Evolutionary conservation across 1,139 yeast species (phyloP), one percentile per base, ranked within the genome.

Genomic region (Candida neerlandica): DNA sequence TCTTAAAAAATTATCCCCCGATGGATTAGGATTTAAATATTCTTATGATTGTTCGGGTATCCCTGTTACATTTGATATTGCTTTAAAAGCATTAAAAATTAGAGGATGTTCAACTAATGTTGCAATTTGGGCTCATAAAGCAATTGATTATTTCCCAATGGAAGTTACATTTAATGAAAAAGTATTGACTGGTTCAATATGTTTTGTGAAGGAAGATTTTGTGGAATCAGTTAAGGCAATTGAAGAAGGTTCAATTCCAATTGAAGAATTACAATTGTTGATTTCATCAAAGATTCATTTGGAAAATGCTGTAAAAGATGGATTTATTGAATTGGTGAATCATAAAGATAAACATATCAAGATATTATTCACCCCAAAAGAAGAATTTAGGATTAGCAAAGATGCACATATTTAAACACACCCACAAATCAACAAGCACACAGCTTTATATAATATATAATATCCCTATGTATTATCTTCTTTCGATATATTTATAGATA

Each of bases 21-120:
- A 66, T 50, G 77, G 78, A 12, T 74, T 71, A 53, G 89, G 89
- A 1, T 84, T 79, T 57, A 77, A 80, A 49, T 77, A 75, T 41
- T 68, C 84, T 0, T 84, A 75, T 62, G 89, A 85, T 63, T 82
- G 87, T 62, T 80, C 86, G 0, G 89, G 89, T 29, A 65, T 80
- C 23, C 81, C 78, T 43, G 73, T 71, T 2, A 83, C 89, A 2
- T 79, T 81, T 56, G 71, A 72, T 32, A 70, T 84, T 3, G 75
- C 83, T 3, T 62, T 84, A 29, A 73, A 71, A 46, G 77, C 84
- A 30, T 64, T 82, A 39, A 74, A 47, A 43, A 78, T 83, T n/a
- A 76, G 80, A 47, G 90, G 89, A 43, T 70, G 72, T 12, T 86
- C 86, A 4, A 82, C 84, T 44, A 84, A 84, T 59, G 77, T 84